Evolutionary conservation across 164 flowering plant genomes (phyloP), one percentile per base, ranked within the genome.

Genomic region (Tetrastigma voinierianum): DNA sequence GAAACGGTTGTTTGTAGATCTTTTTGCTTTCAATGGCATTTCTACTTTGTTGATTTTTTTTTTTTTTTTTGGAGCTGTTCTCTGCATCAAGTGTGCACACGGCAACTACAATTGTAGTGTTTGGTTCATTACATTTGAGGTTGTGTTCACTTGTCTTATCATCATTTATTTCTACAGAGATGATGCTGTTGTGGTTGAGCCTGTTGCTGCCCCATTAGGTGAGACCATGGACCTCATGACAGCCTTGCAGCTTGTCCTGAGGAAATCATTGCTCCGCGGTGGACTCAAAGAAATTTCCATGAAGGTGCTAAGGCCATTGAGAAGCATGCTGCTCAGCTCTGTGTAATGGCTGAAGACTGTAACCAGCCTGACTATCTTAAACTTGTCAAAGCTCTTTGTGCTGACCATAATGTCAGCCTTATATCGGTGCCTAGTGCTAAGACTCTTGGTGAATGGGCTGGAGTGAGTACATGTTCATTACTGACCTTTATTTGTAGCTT

Each of bases 361-460:
- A 49, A 91, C 75, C 91, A 88, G 64, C 82, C 87, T 10, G 91
- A 91, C 64, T 89, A 85, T 70, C 80, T 85, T 57, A 91, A 91
- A 69, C 70, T 91, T 58, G 90, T 88, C 10, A 85, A 79, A 67
- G 91, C 89, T 0, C 86, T 91, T 18, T 89, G 97, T 72, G 87
- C 87, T 56, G 96, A 88, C 62, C 84, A 88, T 67, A 84, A 82
- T 56, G 91, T 90, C 0, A 77, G 72, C 77, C 70, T 91, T 76
- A 72, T 91, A 5, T 73, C 90, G 9, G 88, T 87, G 59, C 91
- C 96, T 1, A 85, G 84, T 83, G 88, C 90, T 9, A 89, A 89
- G 66, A 86, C 91, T 62, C 88, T 89, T 46, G 93, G 93, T 51
- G 91, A 91, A 66, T 91, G 95, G 97, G 82, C 88, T 71, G 95